Conservation (phyloP, 768 basidiomycete genomes). For the Mrakia frigida region DNA sequence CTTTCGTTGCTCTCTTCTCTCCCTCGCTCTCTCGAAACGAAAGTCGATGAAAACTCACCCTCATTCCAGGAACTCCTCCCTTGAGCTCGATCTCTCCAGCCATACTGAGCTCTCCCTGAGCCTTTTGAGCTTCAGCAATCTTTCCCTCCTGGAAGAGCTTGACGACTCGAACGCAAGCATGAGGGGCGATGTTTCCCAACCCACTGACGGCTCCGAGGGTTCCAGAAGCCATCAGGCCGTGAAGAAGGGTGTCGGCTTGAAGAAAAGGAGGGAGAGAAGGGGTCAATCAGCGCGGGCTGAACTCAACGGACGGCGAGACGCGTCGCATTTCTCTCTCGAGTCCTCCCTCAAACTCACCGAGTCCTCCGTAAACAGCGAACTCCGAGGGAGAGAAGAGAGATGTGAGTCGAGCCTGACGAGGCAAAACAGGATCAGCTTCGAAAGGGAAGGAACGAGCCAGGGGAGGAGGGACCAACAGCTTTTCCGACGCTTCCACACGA, state of each 20-base stretch:
- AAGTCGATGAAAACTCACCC: not conserved
- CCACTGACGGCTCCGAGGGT: constrained; percentile 25
- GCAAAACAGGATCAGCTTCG: not conserved
- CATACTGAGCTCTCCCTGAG: constrained; percentile 10
- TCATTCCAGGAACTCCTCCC: constrained; percentile 22
- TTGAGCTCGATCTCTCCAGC: constrained; percentile 20
- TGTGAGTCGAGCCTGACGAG: constrained; percentile 1
- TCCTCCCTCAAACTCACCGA: not conserved
- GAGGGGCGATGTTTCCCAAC: constrained; percentile 12
- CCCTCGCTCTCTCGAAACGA: not conserved
- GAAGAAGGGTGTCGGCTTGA: constrained; percentile 33
- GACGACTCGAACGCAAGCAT: constrained; percentile 13
- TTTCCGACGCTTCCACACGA: constrained; percentile 16
- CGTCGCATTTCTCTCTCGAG: not conserved
- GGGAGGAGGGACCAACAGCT: not conserved
- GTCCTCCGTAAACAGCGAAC: constrained; percentile 31
- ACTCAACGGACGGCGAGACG: not conserved
- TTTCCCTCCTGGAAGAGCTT: constrained; percentile 23
- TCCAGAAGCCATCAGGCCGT: constrained; percentile 25
- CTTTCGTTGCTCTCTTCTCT: no score
- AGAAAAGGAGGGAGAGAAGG: not conserved
- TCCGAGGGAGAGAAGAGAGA: constrained; percentile 1
- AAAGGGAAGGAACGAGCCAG: not conserved
- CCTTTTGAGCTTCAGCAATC: constrained; percentile 3
- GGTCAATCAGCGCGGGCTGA: not conserved